A percentile compares a stretch with the other conserved stretches of the same genome.
phyloP scores from a whole-genome alignment of 805 yeast species.

The Myxozyma sirexii region DNA sequence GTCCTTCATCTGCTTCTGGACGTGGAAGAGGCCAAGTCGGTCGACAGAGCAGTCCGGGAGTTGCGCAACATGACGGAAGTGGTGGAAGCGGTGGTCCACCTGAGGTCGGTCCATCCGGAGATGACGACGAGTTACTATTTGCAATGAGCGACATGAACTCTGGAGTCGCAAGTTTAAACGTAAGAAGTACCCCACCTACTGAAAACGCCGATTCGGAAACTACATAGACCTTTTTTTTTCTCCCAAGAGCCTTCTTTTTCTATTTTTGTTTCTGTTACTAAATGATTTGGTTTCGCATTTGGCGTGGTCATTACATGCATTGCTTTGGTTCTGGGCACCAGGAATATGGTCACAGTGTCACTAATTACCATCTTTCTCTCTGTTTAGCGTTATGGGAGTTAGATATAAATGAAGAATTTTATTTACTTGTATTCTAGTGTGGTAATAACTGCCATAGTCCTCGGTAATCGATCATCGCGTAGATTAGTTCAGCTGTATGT shows the following conservation, averaged over 20 bases:
- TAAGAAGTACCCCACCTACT: not conserved
- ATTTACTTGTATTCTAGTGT: too few relatives aligned
- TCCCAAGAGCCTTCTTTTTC: not conserved
- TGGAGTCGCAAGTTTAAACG: not conserved
- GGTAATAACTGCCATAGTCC: too few relatives aligned
- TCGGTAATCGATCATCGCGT: too few relatives aligned
- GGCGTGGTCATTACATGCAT: not conserved
- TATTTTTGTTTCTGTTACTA: not conserved
- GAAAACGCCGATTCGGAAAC: not conserved
- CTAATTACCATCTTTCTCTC: too few relatives aligned
- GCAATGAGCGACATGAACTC: slow-evolving; percentile 46
- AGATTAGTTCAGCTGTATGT: too few relatives aligned
- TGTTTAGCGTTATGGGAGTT: too few relatives aligned
- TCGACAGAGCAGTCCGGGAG: not conserved
- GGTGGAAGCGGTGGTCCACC: slow-evolving; percentile 5
- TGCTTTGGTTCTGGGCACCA: slow-evolving; percentile 37
- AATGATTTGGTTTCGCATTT: slow-evolving; percentile 12
- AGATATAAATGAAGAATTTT: too few relatives aligned
- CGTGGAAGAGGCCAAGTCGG: not conserved
- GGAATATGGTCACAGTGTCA: slow-evolving; percentile 32
- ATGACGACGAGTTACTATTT: slow-evolving; percentile 45
- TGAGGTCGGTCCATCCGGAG: slow-evolving; percentile 21
- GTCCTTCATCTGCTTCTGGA: not conserved
- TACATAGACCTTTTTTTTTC: not conserved
- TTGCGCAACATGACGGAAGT: not conserved